phyloP scores from a whole-genome alignment of 768 basidiomycete genomes.

The Sutorius australiensis region DNA sequence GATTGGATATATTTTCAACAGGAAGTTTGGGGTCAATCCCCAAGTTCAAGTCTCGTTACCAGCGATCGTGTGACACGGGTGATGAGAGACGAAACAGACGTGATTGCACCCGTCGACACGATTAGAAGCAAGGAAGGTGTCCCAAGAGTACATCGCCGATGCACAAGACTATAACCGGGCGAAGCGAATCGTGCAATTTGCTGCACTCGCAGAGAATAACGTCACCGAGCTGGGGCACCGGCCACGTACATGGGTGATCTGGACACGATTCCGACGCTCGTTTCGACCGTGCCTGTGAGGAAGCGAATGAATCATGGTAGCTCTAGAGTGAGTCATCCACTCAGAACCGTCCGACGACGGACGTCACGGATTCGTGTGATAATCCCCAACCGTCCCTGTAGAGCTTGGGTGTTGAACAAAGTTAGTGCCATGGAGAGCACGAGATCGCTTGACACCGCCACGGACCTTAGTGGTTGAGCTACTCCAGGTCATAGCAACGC shows the following conservation, averaged over 20 bases:
- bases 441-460: constrained; percentile 5
- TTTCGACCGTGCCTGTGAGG: background rate
- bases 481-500: background rate
- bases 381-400: no score
- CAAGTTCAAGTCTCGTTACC: background rate
- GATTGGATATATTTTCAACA: background rate
- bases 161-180: background rate
- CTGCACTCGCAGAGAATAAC: background rate
- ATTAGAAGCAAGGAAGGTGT: no score
- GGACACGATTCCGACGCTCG: no score
- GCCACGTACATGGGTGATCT: background rate
- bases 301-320: background rate
- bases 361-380: background rate
- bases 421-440: background rate
- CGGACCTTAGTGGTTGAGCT: background rate
- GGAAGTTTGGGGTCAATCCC: constrained; percentile 17
- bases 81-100: no score
- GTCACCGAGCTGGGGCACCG: background rate
- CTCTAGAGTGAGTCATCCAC: background rate
- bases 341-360: background rate
- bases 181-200: background rate
- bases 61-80: background rate
- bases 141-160: background rate
- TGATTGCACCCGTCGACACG: no score
- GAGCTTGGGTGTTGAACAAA: background rate